Percentiles rank a stretch among this genome's conserved stretches.
These are phyloP conservation scores for Saturnispora silvae DNA, from an alignment of 805 yeast species.

Conservation along the genomic window DNA sequence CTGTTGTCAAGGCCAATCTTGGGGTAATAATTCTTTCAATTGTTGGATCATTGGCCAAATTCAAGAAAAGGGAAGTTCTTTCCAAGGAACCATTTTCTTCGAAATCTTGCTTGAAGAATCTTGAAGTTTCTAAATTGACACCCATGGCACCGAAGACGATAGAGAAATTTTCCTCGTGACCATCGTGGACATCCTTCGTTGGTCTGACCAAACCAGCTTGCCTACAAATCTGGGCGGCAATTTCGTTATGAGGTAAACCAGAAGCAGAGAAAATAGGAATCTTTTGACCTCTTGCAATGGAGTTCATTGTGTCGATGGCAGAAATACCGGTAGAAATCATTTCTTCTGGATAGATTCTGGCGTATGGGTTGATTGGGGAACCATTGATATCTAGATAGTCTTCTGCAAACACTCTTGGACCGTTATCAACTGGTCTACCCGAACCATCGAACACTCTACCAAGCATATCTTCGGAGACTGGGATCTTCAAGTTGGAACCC, in stretches of 20 bases:
- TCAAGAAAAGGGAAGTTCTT: constrained; percentile 92
- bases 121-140: constrained; percentile 95
- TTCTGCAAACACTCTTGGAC: constrained; percentile 97
- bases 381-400: constrained; percentile 98
- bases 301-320: constrained; percentile 98
- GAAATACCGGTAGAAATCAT: constrained; percentile 99
- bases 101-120: constrained; percentile 98
- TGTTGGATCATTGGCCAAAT: constrained; percentile 98
- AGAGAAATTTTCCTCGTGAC: constrained; percentile 98
- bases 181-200: constrained; percentile 98
- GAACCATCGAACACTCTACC: constrained; percentile 99
- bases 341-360: constrained; percentile 98
- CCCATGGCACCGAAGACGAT: constrained; percentile 99
- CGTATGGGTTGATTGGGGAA: constrained; percentile 95
- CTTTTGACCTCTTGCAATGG: constrained; percentile 99
- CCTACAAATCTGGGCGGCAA: constrained; percentile 99
- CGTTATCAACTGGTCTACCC: constrained; percentile 96
- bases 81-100: constrained; percentile 98
- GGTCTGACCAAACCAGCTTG: constrained; percentile 99
- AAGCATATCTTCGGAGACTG: constrained; percentile 93
- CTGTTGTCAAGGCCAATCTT: constrained; percentile 95
- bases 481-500: constrained; percentile 84
- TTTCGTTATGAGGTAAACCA: constrained; percentile 98
- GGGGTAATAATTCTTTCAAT: constrained; percentile 99
- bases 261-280: constrained; percentile 98